Evolutionary conservation across 2,329 filamentous ascomycete genomes (phyloP).

Genomic region (Intubia oerlemansii): DNA sequence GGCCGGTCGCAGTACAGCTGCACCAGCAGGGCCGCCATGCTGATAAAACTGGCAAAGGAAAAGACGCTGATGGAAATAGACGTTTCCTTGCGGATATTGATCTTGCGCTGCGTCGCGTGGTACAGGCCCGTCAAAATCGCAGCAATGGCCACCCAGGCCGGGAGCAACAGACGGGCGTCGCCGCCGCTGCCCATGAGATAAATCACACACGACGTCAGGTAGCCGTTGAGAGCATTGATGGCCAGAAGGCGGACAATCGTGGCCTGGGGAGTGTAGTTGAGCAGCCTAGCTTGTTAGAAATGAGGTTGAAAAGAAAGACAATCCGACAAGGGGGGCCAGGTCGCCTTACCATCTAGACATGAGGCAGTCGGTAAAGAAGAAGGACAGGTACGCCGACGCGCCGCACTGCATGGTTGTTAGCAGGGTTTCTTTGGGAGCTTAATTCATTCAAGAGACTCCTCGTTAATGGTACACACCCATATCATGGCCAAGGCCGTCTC

Average conservation of each 20-base stretch:
- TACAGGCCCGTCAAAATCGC: constrained; percentile 55
- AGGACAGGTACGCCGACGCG: constrained; percentile 57
- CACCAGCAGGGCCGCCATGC: constrained; percentile 46
- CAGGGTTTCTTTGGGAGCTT: no score
- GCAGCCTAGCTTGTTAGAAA: constrained; percentile 31
- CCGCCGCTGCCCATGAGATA: constrained; percentile 48
- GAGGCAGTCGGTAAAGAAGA: constrained; percentile 67
- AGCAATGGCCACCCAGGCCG: constrained; percentile 60
- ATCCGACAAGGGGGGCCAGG: background rate
- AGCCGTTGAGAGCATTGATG: constrained; percentile 53
- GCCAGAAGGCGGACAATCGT: constrained; percentile 62
- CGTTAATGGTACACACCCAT: no score
- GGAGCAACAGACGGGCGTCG: constrained; percentile 49
- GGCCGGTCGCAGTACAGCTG: constrained; percentile 43
- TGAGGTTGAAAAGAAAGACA: background rate
- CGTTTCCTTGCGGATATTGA: constrained; percentile 62
- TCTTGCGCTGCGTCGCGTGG: constrained; percentile 56
- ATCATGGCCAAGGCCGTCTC: constrained; percentile 52
- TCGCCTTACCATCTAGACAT: constrained; percentile 66
- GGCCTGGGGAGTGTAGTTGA: constrained; percentile 65
- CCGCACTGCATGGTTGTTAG: no score
- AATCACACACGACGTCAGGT: constrained; percentile 51
- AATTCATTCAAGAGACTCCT: no score
- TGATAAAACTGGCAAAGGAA: constrained; percentile 55
- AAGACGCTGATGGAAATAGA: constrained; percentile 59